Conservation (phyloP, 192 early-diverging fungal genomes). For the Entomortierella lignicola region DNA sequence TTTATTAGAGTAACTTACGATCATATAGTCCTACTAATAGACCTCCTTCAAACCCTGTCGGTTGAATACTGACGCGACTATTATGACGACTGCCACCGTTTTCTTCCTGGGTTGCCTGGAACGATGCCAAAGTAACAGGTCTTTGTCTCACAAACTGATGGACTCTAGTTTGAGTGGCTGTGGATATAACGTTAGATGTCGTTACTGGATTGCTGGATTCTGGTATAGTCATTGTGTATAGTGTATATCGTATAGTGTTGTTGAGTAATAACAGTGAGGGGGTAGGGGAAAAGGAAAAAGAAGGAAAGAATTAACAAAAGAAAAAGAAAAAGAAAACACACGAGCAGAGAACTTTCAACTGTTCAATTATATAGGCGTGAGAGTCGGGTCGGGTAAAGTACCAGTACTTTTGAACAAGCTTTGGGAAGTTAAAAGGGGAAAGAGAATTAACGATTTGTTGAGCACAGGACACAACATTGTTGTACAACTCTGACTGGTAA, state of each 20-base stretch:
- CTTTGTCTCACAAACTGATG: constrained; percentile 35
- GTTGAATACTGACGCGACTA: constrained; percentile 41
- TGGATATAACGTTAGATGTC: constrained; percentile 8
- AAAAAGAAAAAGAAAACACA: background rate
- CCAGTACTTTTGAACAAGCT: too few relatives aligned
- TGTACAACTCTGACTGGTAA: too few relatives aligned
- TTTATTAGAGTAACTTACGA: constrained; percentile 20
- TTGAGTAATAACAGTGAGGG: background rate
- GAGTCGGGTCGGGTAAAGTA: too few relatives aligned
- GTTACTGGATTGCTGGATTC: constrained; percentile 24
- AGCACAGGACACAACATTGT: too few relatives aligned
- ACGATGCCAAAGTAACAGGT: constrained; percentile 23
- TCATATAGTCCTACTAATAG: constrained; percentile 49
- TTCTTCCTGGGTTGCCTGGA: constrained; percentile 37
- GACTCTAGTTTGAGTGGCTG: constrained; percentile 26
- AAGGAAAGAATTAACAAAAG: background rate
- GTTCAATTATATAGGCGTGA: too few relatives aligned
- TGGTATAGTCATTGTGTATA: constrained; percentile 40
- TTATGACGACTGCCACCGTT: constrained; percentile 31
- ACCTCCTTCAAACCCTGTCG: constrained; percentile 50
- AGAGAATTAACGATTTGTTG: too few relatives aligned
- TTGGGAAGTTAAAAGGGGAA: too few relatives aligned
- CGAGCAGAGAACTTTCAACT: background rate
- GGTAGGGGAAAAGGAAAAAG: background rate
- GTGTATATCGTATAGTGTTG: too few relatives aligned